A percentile compares a stretch with the other conserved stretches of the same genome.
Conservation (phyloP, 257 asterid species). For the Solanum boliviense region DNA sequence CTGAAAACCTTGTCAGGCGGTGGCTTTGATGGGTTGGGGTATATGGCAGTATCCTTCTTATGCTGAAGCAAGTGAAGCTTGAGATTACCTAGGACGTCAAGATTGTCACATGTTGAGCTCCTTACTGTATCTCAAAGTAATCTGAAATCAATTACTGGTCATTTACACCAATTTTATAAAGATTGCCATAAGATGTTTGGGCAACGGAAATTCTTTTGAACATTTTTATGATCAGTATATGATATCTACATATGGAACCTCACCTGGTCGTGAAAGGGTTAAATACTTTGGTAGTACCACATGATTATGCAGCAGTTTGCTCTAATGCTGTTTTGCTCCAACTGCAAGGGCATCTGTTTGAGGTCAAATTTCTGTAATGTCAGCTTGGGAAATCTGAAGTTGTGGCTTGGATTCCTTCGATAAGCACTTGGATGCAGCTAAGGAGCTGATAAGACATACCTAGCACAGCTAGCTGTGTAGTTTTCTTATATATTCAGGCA, state of each 20-base stretch:
- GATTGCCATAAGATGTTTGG: neutral
- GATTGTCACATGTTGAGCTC: neutral
- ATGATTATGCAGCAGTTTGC: neutral
- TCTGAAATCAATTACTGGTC: neutral
- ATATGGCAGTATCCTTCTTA: neutral
- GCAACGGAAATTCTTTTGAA: neutral
- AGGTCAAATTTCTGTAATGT: neutral
- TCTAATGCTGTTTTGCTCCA: neutral
- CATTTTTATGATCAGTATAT: neutral
- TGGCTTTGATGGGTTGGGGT: neutral
- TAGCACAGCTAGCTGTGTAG: neutral
- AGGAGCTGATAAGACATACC: neutral
- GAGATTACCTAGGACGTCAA: neutral
- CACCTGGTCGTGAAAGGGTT: neutral
- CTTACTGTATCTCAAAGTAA: neutral
- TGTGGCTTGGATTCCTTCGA: neutral
- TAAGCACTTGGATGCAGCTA: neutral
- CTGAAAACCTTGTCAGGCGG: neutral
- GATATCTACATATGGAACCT: neutral
- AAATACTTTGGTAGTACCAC: neutral
- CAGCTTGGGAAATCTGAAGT: neutral
- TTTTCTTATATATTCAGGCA: neutral
- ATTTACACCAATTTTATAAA: neutral
- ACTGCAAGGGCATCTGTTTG: neutral
- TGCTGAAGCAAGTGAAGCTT: neutral